These are phyloP conservation scores for Musa schizocarpa DNA, from an alignment of 176 grass and related monocot species.

Conservation along the genomic window DNA sequence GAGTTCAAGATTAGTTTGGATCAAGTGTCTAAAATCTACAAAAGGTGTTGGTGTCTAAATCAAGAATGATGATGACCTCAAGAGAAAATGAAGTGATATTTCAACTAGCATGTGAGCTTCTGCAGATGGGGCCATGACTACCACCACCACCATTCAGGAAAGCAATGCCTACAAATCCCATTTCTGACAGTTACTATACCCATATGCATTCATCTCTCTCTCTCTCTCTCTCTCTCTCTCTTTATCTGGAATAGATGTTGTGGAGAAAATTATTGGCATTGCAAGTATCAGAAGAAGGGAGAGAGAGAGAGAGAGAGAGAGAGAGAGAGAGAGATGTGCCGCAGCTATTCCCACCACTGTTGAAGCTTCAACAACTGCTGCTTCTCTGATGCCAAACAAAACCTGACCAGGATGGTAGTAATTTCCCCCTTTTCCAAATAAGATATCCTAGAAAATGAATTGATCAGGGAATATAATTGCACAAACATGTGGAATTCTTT, in stretches of 20 bases:
- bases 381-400: neutral
- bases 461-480: too few relatives aligned
- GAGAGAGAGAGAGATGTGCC: neutral
- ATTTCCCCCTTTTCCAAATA: too few relatives aligned
- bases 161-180: conserved; percentile 12
- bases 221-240: neutral
- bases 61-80: neutral
- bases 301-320: too few relatives aligned
- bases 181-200: conserved; percentile 11
- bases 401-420: neutral
- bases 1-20: neutral
- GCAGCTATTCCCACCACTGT: too few relatives aligned
- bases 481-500: too few relatives aligned
- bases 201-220: conserved; percentile 2
- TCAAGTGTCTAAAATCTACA: neutral
- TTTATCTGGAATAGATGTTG: neutral
- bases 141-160: conserved; percentile 11
- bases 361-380: neutral
- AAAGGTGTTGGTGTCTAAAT: too few relatives aligned
- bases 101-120: conserved; percentile 19
- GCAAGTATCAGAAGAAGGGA: neutral
- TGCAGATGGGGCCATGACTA: conserved; percentile 15
- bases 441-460: too few relatives aligned
- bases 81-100: conserved; percentile 10
- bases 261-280: conserved; percentile 2